phyloP scores from a whole-genome alignment of 257 asterid genomes.

The Nicotiana knightiana region DNA sequence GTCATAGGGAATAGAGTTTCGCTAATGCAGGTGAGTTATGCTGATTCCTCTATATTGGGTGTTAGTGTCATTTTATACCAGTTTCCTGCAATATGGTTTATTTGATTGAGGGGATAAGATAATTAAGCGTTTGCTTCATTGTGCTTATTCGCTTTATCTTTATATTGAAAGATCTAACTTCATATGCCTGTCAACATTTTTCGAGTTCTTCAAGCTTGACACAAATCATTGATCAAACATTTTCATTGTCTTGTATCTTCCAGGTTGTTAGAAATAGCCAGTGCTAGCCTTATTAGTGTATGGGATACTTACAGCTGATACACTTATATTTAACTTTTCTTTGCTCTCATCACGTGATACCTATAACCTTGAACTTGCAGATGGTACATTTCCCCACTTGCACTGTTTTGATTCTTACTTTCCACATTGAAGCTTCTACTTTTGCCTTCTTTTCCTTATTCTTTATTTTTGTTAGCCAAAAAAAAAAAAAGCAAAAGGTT shows the following conservation, averaged over 20 bases:
- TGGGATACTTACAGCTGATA: background rate
- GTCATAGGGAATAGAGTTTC: slow-evolving; percentile 40
- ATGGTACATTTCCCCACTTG: background rate
- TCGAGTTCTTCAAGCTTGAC: background rate
- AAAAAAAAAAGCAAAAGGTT: background rate
- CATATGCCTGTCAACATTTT: background rate
- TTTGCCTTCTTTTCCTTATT: background rate
- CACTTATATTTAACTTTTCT: background rate
- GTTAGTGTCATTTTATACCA: background rate
- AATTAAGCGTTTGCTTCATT: background rate
- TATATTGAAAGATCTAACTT: background rate
- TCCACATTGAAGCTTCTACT: background rate
- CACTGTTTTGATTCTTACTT: background rate
- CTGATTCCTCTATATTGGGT: background rate
- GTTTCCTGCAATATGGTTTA: background rate
- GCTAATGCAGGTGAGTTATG: slow-evolving; percentile 33
- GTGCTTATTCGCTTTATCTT: background rate
- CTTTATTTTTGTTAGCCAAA: background rate
- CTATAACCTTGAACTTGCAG: background rate
- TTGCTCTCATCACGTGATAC: background rate
- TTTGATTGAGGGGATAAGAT: background rate
- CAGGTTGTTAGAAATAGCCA: background rate
- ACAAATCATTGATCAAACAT: background rate
- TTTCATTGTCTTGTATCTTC: background rate
- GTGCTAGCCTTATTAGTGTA: background rate